Evolutionary conservation across 2,329 filamentous ascomycete species (phyloP).

Genomic region (Pleurostoma richardsiae): DNA sequence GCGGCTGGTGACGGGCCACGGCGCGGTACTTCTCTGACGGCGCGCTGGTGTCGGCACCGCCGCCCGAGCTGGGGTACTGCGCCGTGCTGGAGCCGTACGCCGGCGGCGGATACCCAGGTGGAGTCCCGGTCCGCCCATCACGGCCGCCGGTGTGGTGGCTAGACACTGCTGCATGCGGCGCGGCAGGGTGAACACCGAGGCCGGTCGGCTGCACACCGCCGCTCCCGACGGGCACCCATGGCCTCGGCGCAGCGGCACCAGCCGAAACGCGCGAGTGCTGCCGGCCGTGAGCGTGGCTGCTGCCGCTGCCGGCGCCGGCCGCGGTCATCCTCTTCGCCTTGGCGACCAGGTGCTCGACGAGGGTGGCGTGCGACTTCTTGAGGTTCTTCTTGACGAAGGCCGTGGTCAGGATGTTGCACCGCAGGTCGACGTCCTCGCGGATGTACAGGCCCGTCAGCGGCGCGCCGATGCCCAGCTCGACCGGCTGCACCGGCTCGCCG

Average conservation of each 20-base stretch:
- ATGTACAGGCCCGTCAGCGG: constrained; percentile 71
- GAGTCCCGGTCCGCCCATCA: not conserved
- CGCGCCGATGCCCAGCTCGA: constrained; percentile 61
- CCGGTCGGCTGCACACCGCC: no score
- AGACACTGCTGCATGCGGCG: no score
- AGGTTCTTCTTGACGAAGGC: constrained; percentile 79
- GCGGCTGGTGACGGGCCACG: not conserved
- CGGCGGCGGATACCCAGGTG: not conserved
- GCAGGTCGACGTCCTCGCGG: constrained; percentile 80
- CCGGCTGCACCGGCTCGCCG: constrained; percentile 60
- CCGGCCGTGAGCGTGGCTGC: not conserved
- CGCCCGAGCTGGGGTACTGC: no score
- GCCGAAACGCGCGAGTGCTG: no score
- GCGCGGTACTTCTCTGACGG: no score
- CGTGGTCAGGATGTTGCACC: constrained; percentile 71
- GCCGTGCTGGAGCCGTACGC: no score
- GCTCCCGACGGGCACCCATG: no score
- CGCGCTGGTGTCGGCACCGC: no score
- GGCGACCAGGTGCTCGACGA: constrained; percentile 60
- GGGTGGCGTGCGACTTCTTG: constrained; percentile 65
- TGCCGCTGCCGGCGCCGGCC: not conserved
- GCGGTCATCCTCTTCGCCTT: constrained; percentile 35
- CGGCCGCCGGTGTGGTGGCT: not conserved
- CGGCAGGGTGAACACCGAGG: no score
- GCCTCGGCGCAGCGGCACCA: no score